phyloP scores from a whole-genome alignment of 192 early-diverging fungal species.

The Geosiphon pyriformis region DNA sequence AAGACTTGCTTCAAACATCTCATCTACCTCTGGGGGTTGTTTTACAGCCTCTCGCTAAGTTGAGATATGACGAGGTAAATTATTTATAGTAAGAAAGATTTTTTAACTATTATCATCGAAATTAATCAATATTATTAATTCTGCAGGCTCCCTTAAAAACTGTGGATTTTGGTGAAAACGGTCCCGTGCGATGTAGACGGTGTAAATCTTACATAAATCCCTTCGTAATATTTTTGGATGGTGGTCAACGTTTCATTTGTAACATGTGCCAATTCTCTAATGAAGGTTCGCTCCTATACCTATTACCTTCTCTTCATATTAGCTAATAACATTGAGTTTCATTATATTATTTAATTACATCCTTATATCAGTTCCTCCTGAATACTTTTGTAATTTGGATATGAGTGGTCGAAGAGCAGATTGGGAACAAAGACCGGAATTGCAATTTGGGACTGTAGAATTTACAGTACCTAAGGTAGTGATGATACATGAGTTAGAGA shows the following conservation, averaged over 20 bases:
- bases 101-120: neutral
- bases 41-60: constrained; percentile 86
- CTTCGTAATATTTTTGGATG: constrained; percentile 79
- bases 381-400: constrained; percentile 93
- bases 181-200: constrained; percentile 83
- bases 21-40: constrained; percentile 81
- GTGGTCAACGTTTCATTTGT: constrained; percentile 88
- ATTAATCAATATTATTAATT: neutral
- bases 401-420: constrained; percentile 87
- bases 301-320: neutral
- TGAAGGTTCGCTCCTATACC: constrained; percentile 44
- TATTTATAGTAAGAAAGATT: constrained; percentile 13
- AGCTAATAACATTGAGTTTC: too few species aligned
- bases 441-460: constrained; percentile 85
- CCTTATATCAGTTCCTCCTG: constrained; percentile 55
- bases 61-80: constrained; percentile 66
- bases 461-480: constrained; percentile 70
- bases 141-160: constrained; percentile 59
- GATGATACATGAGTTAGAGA: neutral
- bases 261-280: constrained; percentile 91
- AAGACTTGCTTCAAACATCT: constrained; percentile 73
- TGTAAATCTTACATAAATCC: constrained; percentile 97
- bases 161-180: constrained; percentile 79
- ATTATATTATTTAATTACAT: too few species aligned
- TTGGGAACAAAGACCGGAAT: constrained; percentile 78